Base-by-base conservation (phyloP, 345 rosid species). In the Streptanthus diversifolius region DNA sequence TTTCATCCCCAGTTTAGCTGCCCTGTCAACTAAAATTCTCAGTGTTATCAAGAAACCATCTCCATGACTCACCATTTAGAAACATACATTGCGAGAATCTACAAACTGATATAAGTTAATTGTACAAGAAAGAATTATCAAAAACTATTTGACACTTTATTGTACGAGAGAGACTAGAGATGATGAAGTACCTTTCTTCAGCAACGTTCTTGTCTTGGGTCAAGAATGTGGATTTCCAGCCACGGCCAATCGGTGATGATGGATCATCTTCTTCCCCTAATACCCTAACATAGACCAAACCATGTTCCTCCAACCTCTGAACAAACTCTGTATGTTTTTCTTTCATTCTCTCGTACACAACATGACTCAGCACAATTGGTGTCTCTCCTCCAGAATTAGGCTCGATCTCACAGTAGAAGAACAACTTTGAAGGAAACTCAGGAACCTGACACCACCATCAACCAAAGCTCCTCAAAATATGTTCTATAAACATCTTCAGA, bases 211-310 rank as follows among this genome's bases (percentile, higher is more conserved):
- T 87, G 80, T 93, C 88, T 0, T 85, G 71, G 0, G 97, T 93
- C 82, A 87, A 72, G 85, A 93, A 93, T 0, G 97, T 89, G 0
- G 97, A 93, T 77, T 93, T 93, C 98, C 98, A 93, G 0, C 97
- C 93, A 4, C 98, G 92, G 32, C 98, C 98, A 62, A 90, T 89
- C 2, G 96, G 90, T 5, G 98, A 90, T 0, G 96, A 84, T 7
- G 92, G 92, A 62, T 93, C 89, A 40, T 90, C 93, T 4, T 77
- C 89, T 68, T 91, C 98, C 8, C 90, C 91, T 39, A 90, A 69
- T 14, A 93, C 84, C 59, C 93, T 81, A 5, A 78, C 84, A 32
- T 91, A 93, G 9, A 91, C 39, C 78, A 93, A 69, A 10, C 95
- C 98, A 59, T 88, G 86, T 33, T 82, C 82, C 80, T 93, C 96